Percentiles rank a stretch among this genome's conserved stretches.
phyloP scores from a whole-genome alignment of 176 grass and related monocot species.

The Bonia amplexicaulis region DNA sequence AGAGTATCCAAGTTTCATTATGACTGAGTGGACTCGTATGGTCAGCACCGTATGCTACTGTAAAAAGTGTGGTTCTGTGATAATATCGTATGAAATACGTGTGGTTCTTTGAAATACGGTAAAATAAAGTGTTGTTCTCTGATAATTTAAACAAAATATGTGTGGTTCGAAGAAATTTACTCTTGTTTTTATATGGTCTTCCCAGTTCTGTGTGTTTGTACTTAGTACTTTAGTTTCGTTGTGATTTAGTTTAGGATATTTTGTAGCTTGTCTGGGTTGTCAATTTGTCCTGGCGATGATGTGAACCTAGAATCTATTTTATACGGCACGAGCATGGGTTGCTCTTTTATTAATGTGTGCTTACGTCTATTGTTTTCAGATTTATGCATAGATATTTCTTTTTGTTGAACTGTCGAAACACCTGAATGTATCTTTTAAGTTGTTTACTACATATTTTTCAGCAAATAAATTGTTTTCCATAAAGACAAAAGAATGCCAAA shows the following conservation, averaged over 20 bases:
- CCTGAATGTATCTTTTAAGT: not conserved
- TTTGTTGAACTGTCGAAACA: not conserved
- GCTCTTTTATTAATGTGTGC: not conserved
- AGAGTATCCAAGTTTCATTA: too few species aligned
- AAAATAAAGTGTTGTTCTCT: too few species aligned
- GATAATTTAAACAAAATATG: too few species aligned
- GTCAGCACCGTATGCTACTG: too few species aligned
- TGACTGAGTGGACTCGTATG: rapidly evolving
- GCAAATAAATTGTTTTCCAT: not conserved
- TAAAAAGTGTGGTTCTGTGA: too few species aligned
- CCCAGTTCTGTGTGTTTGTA: not conserved
- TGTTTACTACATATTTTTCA: not conserved
- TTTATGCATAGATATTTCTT: not conserved
- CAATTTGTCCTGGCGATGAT: not conserved
- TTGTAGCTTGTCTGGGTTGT: not conserved
- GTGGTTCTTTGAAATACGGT: too few species aligned
- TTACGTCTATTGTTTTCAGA: not conserved
- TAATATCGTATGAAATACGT: too few species aligned
- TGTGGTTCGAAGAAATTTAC: too few species aligned
- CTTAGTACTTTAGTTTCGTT: not conserved
- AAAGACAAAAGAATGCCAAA: not conserved
- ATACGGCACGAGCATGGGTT: not conserved
- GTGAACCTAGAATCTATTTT: not conserved
- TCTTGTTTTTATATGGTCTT: too few species aligned
- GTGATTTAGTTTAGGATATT: not conserved